Percentiles rank a stretch among this genome's conserved stretches.
Conservation (phyloP, 176 grass and related monocot species). For the Sorghum bicolor region DNA sequence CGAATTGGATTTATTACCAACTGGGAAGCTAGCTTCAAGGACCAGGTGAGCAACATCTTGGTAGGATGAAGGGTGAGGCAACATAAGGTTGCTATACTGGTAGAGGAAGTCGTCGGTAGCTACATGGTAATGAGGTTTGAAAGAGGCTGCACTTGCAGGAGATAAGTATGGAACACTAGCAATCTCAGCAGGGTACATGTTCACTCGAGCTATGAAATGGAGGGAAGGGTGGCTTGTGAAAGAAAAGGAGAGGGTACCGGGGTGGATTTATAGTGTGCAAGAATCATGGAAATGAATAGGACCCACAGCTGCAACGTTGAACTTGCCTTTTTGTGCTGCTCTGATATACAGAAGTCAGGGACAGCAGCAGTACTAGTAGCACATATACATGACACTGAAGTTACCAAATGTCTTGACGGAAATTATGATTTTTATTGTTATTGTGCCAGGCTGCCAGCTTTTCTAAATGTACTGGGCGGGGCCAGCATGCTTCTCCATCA, state of each 20-base stretch:
- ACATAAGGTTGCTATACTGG: conserved; percentile 42
- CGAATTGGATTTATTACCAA: conserved; percentile 43
- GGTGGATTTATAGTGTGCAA: conserved; percentile 71
- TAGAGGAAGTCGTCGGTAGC: conserved; percentile 46
- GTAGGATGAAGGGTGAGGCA: conserved; percentile 25
- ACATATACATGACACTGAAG: conserved; percentile 10
- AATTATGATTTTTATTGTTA: conserved; percentile 43
- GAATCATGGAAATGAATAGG: conserved; percentile 25
- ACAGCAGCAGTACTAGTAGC: not conserved
- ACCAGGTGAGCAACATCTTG: conserved; percentile 38
- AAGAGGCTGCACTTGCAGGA: conserved; percentile 43
- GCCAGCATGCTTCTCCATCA: conserved; percentile 39
- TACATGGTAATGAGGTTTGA: conserved; percentile 69
- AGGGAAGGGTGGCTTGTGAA: conserved; percentile 30
- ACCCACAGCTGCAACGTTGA: not conserved
- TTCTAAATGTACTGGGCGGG: conserved; percentile 27
- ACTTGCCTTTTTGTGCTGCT: conserved; percentile 19
- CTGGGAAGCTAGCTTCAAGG: conserved; percentile 46
- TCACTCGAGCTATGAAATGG: conserved; percentile 34
- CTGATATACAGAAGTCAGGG: conserved; percentile 31
- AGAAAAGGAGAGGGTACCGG: conserved; percentile 40
- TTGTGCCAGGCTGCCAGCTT: conserved; percentile 43
- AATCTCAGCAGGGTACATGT: conserved; percentile 82
- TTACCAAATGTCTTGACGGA: conserved; percentile 26
- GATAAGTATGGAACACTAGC: conserved; percentile 69